Evolutionary conservation across 2,329 filamentous ascomycete genomes (phyloP).

Genomic region (Akanthomyces muscarius): DNA sequence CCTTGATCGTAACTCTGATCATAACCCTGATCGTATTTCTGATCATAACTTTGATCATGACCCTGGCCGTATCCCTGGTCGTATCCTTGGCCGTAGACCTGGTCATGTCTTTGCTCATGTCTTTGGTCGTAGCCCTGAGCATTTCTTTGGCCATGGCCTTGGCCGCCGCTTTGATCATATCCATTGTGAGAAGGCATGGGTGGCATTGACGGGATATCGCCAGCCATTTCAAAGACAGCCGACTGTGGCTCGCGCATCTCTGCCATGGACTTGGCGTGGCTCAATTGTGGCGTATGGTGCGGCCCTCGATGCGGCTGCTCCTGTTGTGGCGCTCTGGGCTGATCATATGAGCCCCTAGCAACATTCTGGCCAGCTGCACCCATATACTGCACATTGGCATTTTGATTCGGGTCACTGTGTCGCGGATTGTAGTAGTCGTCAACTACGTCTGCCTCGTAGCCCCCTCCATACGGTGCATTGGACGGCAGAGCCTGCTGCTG

Average conservation of each 20-base stretch:
- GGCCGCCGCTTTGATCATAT: slow-evolving; percentile 25
- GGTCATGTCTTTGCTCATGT: no score
- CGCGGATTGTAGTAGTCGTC: slow-evolving; percentile 25
- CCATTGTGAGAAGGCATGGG: slow-evolving; percentile 36
- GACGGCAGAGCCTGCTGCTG: slow-evolving; percentile 23
- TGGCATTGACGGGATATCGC: slow-evolving; percentile 56
- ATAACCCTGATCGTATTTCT: slow-evolving; percentile 23
- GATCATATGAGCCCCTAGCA: slow-evolving; percentile 44
- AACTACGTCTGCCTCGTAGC: slow-evolving; percentile 23
- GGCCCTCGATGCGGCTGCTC: slow-evolving; percentile 46
- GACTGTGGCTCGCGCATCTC: slow-evolving; percentile 60
- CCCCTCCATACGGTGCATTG: slow-evolving; percentile 8
- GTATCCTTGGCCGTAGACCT: slow-evolving; percentile 20
- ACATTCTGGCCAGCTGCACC: slow-evolving; percentile 21
- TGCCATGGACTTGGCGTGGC: slow-evolving; percentile 63
- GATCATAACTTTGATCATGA: slow-evolving; percentile 14
- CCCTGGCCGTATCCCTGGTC: slow-evolving; percentile 10
- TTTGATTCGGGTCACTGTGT: slow-evolving; percentile 26
- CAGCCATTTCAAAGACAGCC: slow-evolving; percentile 71
- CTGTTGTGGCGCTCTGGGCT: slow-evolving; percentile 39
- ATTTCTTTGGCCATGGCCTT: slow-evolving; percentile 20
- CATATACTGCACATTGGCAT: slow-evolving; percentile 10
- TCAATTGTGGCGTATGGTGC: slow-evolving; percentile 50
- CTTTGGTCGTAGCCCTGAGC: background rate
- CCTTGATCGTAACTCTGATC: slow-evolving; percentile 20